Percentiles rank a stretch among this genome's conserved stretches.
Conservation (phyloP, 2,329 filamentous ascomycete species). For the Aspergillus unguis region DNA sequence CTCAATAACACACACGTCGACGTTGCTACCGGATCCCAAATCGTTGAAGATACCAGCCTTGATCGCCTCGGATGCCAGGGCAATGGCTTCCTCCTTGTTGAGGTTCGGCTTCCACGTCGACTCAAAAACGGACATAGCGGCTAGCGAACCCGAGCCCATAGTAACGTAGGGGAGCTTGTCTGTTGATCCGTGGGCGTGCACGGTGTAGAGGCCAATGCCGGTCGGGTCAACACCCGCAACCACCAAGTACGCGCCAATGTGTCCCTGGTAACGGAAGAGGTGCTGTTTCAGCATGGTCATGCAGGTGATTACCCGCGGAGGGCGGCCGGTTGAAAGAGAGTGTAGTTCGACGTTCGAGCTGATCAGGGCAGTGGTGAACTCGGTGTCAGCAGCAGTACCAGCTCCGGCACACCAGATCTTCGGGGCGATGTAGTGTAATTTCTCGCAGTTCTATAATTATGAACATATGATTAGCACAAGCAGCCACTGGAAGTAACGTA, state of each 20-base stretch:
- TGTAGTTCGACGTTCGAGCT: conserved; percentile 98
- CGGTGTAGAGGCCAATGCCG: conserved; percentile 91
- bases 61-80: conserved; percentile 81
- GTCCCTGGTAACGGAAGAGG: conserved; percentile 95
- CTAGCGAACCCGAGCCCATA: conserved; percentile 94
- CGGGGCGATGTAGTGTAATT: conserved; percentile 96
- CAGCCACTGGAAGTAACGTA: neutral
- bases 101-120: conserved; percentile 84
- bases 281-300: conserved; percentile 99
- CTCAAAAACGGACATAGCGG: conserved; percentile 98
- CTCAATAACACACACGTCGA: conserved; percentile 94
- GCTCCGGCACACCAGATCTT: conserved; percentile 99
- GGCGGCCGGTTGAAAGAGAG: conserved; percentile 90
- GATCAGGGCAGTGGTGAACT: conserved; percentile 98
- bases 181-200: conserved; percentile 95
- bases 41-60: conserved; percentile 98
- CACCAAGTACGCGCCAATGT: conserved; percentile 97
- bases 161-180: conserved; percentile 99
- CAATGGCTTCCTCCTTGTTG: conserved; percentile 75
- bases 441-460: conserved; percentile 80
- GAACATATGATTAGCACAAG: neutral
- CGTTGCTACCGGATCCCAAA: conserved; percentile 92
- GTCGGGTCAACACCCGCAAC: conserved; percentile 96
- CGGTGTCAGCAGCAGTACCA: conserved; percentile 95
- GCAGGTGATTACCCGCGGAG: conserved; percentile 95